Conservation (phyloP, 257 asterid genomes). For the Solanum gandarillasii region DNA sequence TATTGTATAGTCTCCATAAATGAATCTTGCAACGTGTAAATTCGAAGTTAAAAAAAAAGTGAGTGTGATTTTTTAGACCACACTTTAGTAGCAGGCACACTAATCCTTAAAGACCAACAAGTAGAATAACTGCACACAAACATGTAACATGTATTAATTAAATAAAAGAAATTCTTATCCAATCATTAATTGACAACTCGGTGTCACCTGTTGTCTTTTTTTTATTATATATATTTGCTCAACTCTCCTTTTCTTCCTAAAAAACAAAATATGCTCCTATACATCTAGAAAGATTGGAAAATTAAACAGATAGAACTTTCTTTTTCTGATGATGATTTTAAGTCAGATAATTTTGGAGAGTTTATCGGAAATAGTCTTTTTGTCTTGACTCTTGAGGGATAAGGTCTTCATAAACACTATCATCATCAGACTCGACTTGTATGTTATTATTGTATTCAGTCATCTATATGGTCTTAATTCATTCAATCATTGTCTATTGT, state of each 20-base stretch:
- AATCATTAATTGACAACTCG: not conserved
- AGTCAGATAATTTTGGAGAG: not conserved
- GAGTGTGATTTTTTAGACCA: not conserved
- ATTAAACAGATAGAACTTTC: not conserved
- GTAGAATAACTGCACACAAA: not conserved
- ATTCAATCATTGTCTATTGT: not conserved
- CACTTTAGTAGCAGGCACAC: not conserved
- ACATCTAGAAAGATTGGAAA: not conserved
- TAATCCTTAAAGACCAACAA: not conserved
- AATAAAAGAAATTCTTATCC: not conserved
- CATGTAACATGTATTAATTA: not conserved
- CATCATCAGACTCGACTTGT: not conserved
- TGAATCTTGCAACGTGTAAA: not conserved
- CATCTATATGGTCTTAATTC: not conserved
- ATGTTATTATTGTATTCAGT: not conserved
- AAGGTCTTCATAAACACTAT: not conserved
- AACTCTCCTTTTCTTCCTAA: not conserved
- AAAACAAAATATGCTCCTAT: not conserved
- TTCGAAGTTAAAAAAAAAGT: not conserved
- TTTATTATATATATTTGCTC: not conserved
- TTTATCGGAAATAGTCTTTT: not conserved
- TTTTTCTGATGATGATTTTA: not conserved
- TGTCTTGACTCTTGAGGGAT: not conserved
- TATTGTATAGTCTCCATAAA: not conserved
- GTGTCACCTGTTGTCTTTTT: not conserved